Base-by-base conservation (phyloP, 441 rosid genomes). In the Lepidium campestre region DNA sequence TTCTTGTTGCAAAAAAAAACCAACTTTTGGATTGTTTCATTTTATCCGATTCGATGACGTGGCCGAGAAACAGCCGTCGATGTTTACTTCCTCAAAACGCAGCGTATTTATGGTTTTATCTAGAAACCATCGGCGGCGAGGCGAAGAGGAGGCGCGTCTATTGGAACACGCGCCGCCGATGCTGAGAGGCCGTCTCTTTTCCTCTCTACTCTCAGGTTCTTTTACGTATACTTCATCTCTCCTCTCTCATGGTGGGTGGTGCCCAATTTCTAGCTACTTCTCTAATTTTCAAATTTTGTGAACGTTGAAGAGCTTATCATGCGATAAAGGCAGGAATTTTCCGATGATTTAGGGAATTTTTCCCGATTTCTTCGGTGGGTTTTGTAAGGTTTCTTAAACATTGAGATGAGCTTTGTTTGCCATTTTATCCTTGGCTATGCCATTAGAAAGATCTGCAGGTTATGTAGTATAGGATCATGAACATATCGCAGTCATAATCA, bases 1-100 rank as follows among this genome's bases (percentile, higher is more conserved):
- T 66, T 67, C 46, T 57, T 36, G 36, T 50, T 53, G 12, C 32
- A 58, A 54, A 25, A 32, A 11, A 57, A 60, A 17, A 20, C 8
- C 5, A 60, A 62, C 45, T 17, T 57, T 63, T 63, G 39, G 75
- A 63, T 47, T 20, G 32, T 49, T 50, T n/a, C 41, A 29, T 52
- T 66, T 65, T 73, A 73, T 73, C 77, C 64, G 17, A 20, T 29
- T 57, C 8, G 2, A 1, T 72, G 76, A 72, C 76, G 76, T 72
- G 72, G 60, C 8, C 2, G 14, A 7, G 1, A 35, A 7, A 5
- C 2, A 50, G 10, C 67, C 76, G 66, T 72, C 27, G 72, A 73
- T 65, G 29, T 13, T 9, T 20, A 0, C 39, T 45, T 27, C 10
- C 0, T 3, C 0, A 25, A 46, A 10, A 54, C 44, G n/a, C 29